These are phyloP conservation scores for Microascus cirrosus DNA, from an alignment of 2,329 filamentous ascomycete genomes.

Conservation along the genomic window DNA sequence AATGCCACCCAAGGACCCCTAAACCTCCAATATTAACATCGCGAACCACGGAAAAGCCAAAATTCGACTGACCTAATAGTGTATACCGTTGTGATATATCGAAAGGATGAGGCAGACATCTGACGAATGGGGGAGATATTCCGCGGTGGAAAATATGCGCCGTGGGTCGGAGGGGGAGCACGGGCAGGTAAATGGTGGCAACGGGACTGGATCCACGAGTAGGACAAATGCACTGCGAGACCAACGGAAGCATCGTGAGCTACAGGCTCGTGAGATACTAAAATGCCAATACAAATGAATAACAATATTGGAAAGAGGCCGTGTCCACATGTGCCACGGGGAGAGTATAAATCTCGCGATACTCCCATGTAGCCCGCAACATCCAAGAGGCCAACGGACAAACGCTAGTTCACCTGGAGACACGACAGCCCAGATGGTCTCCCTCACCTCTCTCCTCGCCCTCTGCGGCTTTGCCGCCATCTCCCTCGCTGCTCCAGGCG, in stretches of 20 bases:
- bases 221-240: neutral
- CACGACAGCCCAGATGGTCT: neutral
- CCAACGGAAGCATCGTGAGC: neutral
- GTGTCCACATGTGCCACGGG: neutral
- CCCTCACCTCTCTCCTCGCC: conserved; percentile 4
- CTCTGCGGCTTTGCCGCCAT: neutral
- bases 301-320: neutral
- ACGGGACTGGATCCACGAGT: neutral
- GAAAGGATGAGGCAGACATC: neutral
- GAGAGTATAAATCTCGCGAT: neutral
- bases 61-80: neutral
- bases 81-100: neutral
- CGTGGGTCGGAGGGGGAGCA: neutral
- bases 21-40: neutral
- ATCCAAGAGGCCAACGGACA: neutral
- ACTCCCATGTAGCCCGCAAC: neutral
- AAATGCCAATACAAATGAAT: neutral
- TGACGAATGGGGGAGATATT: neutral
- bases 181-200: neutral
- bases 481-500: neutral
- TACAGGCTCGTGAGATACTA: neutral
- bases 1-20: neutral
- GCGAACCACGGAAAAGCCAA: neutral
- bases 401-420: neutral
- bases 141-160: neutral